Evolutionary conservation across 768 basidiomycete species (phyloP), one percentile per base, ranked within the genome.

Genomic region (Hysterangium stoloniferum): DNA sequence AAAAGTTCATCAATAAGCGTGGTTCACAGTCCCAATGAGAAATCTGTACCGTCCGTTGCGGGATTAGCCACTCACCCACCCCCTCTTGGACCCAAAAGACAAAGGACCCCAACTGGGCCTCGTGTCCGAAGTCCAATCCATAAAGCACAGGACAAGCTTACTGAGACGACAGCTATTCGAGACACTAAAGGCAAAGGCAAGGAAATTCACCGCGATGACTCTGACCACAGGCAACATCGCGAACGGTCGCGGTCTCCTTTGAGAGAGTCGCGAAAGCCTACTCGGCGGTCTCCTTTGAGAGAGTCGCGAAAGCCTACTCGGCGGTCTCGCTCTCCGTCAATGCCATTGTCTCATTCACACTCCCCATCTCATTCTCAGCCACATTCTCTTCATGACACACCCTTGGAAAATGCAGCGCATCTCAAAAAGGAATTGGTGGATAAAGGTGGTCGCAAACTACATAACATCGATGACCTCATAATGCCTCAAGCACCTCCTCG

Each of bases 381-480:
- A 48, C 47, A 27, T 7, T 27, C 19, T 42, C 38, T 20, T 48
- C 46, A 20, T n/a, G 20, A 17, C 32, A 33, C 7, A 29, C 37
- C 31, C 44, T 20, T 28, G 27, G 38, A 27, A 31, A 51, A 31
- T 17, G 29, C 17, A 8, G 20, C 28, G 27, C 37, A 12, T 3
- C 38, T 20, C 38, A 35, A 28, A 45, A 45, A 33, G 44, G 20
- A 9, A 19, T n/a, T 7, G 13, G 27, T 15, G n/a, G 28, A 45
- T 2, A 33, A 31, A 19, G 19, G 20, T 20, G 33, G 12, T 8
- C 38, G 31, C 27, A 51, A 51, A 42, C 15, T 49, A 19, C 49
- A 28, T 15, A 51, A 42, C 17, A 17, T 51, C 20, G 49, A 51
- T 29, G 49, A 51, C 19, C 43, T 51, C 19, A 45, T 45, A 22